phyloP scores from a whole-genome alignment of 371 early-diverging fungal genomes.

The Rhizopus sp. region DNA sequence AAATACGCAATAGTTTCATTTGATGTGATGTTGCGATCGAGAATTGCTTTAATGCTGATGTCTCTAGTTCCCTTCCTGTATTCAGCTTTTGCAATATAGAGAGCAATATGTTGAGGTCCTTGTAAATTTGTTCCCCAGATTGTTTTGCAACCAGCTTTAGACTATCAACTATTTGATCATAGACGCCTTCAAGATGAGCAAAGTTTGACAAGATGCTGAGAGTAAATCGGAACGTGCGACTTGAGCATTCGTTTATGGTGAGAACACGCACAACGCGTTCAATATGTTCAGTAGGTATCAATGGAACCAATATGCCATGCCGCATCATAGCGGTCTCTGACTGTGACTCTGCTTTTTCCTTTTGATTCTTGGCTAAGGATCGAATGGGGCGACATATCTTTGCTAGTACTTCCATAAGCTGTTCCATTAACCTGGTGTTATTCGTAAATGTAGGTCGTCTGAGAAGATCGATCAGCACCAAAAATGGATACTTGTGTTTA shows the following conservation, averaged over 20 bases:
- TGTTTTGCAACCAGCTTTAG: constrained; percentile 68
- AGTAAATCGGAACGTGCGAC: constrained; percentile 92
- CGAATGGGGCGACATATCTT: constrained; percentile 63
- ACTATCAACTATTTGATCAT: constrained; percentile 74
- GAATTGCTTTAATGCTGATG: constrained; percentile 66
- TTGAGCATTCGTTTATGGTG: constrained; percentile 87
- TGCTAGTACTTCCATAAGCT: constrained; percentile 77
- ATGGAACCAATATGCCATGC: constrained; percentile 49
- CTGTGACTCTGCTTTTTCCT: constrained; percentile 14
- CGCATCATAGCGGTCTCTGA: constrained; percentile 1
- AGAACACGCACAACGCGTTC: constrained; percentile 84
- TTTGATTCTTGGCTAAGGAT: constrained; percentile 35
- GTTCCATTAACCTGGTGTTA: constrained; percentile 77
- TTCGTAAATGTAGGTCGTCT: constrained; percentile 71
- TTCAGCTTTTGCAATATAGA: constrained; percentile 55
- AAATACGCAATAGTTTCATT: constrained; percentile 87
- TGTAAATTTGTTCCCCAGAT: constrained; percentile 68
- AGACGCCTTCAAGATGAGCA: constrained; percentile 70
- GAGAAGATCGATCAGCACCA: constrained; percentile 73
- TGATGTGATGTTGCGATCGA: constrained; percentile 88
- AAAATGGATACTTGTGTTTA: constrained; percentile 71
- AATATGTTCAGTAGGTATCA: constrained; percentile 70
- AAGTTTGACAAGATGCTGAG: constrained; percentile 86
- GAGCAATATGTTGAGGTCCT: constrained; percentile 67
- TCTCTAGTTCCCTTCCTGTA: constrained; percentile 64